These are phyloP conservation scores for Centrapalus pauciflorus DNA, from an alignment of 129 eudicot species.

Conservation along the genomic window DNA sequence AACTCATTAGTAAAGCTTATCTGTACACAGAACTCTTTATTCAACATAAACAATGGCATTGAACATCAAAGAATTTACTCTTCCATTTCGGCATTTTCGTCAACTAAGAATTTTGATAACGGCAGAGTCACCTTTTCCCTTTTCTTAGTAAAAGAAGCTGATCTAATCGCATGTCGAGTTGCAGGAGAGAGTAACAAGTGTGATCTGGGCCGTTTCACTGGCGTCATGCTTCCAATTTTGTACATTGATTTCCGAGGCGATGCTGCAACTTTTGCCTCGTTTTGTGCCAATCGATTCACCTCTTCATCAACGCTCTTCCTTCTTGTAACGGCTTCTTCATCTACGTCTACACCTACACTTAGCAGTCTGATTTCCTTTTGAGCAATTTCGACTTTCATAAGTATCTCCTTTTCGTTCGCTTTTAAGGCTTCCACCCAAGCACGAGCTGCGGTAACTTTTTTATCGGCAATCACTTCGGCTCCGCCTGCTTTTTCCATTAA, in stretches of 20 bases:
- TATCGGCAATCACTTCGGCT: conserved; percentile 69
- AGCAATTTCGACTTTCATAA: conserved; percentile 37
- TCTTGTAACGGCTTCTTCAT: neutral
- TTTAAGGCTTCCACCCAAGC: conserved; percentile 83
- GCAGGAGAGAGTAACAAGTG: conserved; percentile 48
- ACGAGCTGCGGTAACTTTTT: conserved; percentile 80
- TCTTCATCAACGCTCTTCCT: conserved; percentile 27
- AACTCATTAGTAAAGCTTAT: too few relatives aligned
- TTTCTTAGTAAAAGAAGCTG: conserved; percentile 51
- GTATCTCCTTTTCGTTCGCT: conserved; percentile 65
- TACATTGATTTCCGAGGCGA: conserved; percentile 32
- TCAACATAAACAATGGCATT: conserved; percentile 10
- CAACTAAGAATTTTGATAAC: conserved; percentile 50
- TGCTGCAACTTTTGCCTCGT: conserved; percentile 8
- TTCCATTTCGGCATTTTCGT: conserved; percentile 26
- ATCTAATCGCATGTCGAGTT: conserved; percentile 31
- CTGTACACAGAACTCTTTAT: conserved; percentile 9
- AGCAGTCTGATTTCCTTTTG: conserved; percentile 37
- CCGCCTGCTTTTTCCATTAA: conserved; percentile 57
- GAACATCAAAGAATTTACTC: conserved; percentile 17
- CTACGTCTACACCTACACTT: conserved; percentile 26
- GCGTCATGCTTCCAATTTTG: conserved; percentile 37
- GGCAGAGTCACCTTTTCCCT: conserved; percentile 50
- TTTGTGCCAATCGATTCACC: conserved; percentile 16
- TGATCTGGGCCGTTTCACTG: conserved; percentile 40